Evolutionary conservation across 768 basidiomycete species (phyloP), one percentile per base, ranked within the genome.

Genomic region (Lactifluus piperatus): DNA sequence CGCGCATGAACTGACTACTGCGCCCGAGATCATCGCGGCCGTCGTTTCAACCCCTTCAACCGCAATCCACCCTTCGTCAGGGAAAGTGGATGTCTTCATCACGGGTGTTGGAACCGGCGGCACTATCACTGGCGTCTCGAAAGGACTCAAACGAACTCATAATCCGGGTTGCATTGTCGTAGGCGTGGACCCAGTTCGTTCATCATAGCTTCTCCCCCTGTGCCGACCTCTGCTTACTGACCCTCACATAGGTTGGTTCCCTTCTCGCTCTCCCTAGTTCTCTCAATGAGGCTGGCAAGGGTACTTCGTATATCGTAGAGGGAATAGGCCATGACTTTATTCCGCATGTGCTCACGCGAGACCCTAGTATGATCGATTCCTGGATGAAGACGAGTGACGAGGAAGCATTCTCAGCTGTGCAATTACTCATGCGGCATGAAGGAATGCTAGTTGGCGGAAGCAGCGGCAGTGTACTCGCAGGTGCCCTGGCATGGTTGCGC

Each of bases 141-240:
- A 85, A 18, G 86, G 86, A 3, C 74, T 95, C 66, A 90, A 88
- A 77, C 87, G 83, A 70, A 75, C 72, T 9, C 88, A 92, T 68
- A 94, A 94, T 67, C 72, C 79, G 27, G 75, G 81, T 4, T 85
- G 84, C 65, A 71, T 84, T 18, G 79, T 97, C 18, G 80, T 99
- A n/a, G 94, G 83, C 5, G 79, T 93, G 41, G 97, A 99, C 73
- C 97, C 97, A n/a, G 91, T 94, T n/a, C n/a, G n/a, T n/a, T n/a
- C n/a, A n/a, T n/a, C n/a, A n/a, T n/a, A n/a, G n/a, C n/a, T n/a
- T n/a, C n/a, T n/a, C n/a, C n/a, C n/a, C n/a, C n/a, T n/a, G n/a
- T n/a, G n/a, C n/a, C n/a, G n/a, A n/a, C n/a, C n/a, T n/a, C n/a
- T n/a, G n/a, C n/a, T n/a, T n/a, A n/a, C n/a, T n/a, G n/a, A n/a